Base-by-base conservation (phyloP, 176 grass and related monocot genomes). In the Luzula sylvatica region DNA sequence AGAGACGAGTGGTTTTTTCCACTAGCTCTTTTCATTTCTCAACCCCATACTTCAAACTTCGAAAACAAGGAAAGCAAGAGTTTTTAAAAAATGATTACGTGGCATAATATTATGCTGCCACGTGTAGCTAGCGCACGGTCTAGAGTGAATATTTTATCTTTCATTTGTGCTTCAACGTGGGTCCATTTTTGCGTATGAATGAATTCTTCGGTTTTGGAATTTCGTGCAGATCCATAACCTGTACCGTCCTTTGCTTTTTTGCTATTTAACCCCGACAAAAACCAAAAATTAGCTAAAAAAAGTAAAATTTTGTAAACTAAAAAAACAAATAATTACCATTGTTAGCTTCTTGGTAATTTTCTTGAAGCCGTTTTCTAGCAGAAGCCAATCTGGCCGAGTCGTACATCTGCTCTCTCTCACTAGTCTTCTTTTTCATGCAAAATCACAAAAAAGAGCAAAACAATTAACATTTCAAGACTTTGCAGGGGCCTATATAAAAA, bases 311-410 rank as follows among this genome's bases (percentile, higher is more conserved):
- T 15, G 47, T 12, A 67, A 43, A 15, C 11, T n/a, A n/a, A n/a
- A n/a, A n/a, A n/a, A n/a, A n/a, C n/a, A n/a, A 43, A 5, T 3
- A 20, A 1, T 48, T 70, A 86, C 87, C 87, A 66, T 86, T 86
- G 46, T 94, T 56, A 15, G 77, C 87, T 75, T 94, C 81, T 64
- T 79, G 73, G 32, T 94, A 94, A 52, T 94, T 94, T 50, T 94
- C 87, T 52, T 94, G 87, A 22, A 94, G 87, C 42, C 82, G 67
- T 70, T 69, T 94, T 38, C 82, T 75, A 7, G 87, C 87, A 8
- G 57, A 78, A 52, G 78, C 87, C 14, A 94, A 62, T 40, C 30
- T 86, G 23, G 65, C 70, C 28, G 66, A 15, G 22, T 86, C 73
- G 14, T 74, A 20, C 65, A 69, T 23, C 41, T 20, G 72, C 20